phyloP scores from a whole-genome alignment of 108 stramenopile genomes.

The Nitzschia palea region DNA sequence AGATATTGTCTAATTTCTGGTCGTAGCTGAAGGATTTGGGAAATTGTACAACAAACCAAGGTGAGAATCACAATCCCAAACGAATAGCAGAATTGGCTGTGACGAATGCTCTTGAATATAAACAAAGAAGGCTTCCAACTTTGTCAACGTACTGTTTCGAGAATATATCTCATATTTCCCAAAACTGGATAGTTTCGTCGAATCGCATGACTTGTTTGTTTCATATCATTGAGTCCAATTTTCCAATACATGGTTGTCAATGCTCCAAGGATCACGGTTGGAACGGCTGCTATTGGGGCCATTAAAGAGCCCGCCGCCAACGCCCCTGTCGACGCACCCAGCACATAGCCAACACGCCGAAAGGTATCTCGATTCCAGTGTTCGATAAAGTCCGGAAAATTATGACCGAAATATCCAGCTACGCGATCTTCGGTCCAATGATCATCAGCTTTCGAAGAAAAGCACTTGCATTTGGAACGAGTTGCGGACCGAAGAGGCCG shows the following conservation, averaged over 20 bases:
- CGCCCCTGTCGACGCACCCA: slow-evolving; percentile 23
- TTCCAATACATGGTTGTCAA: slow-evolving; percentile 61
- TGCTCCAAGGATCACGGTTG: background rate
- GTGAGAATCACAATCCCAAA: too few species aligned
- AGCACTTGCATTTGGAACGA: too few species aligned
- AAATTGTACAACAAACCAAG: too few species aligned
- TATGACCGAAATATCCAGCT: slow-evolving; percentile 14
- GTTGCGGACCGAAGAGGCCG: too few species aligned
- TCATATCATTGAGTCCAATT: slow-evolving; percentile 70
- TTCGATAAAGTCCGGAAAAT: slow-evolving; percentile 66
- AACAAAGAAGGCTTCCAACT: too few species aligned
- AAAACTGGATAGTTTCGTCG: slow-evolving; percentile 86
- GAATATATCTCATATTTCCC: slow-evolving; percentile 76
- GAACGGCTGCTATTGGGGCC: slow-evolving; percentile 34
- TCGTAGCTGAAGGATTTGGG: slow-evolving; percentile 10
- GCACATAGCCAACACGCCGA: slow-evolving; percentile 58
- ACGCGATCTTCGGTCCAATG: slow-evolving; percentile 1
- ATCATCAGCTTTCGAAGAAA: slow-evolving; percentile 6
- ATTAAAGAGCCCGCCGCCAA: slow-evolving; percentile 9
- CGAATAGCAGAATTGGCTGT: too few species aligned
- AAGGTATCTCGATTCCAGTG: slow-evolving; percentile 55
- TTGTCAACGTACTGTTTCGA: slow-evolving; percentile 71
- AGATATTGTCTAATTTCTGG: slow-evolving; percentile 85
- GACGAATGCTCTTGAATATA: too few species aligned
- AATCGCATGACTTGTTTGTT: slow-evolving; percentile 67